Evolutionary conservation across 2,329 filamentous ascomycete genomes (phyloP).

Genomic region (Penicillium palitans): DNA sequence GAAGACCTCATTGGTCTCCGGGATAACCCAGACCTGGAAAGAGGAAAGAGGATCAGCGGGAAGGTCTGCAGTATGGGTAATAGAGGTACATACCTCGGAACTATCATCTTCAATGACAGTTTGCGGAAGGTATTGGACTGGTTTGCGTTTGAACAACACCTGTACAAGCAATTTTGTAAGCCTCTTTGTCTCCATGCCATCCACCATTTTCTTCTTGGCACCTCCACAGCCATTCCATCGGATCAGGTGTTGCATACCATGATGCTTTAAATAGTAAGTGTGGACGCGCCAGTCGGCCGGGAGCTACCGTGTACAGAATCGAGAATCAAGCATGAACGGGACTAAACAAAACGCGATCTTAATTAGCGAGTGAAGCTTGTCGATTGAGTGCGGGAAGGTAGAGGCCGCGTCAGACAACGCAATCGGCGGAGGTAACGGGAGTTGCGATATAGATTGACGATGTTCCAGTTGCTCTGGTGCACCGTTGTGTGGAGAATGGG

Average conservation of each 20-base stretch:
- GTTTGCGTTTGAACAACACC: constrained; percentile 96
- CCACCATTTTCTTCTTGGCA: neutral
- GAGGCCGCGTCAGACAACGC: constrained; percentile 3
- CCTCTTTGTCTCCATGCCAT: constrained; percentile 5
- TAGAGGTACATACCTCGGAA: constrained; percentile 65
- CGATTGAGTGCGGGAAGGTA: constrained; percentile 1
- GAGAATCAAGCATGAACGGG: constrained; percentile 19
- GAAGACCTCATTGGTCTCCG: constrained; percentile 88
- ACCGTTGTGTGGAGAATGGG: neutral
- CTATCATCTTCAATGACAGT: constrained; percentile 76
- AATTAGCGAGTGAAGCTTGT: constrained; percentile 18
- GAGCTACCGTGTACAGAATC: constrained; percentile 16
- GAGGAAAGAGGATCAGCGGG: constrained; percentile 14
- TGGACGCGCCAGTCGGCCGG: constrained; percentile 31
- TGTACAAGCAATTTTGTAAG: constrained; percentile 43
- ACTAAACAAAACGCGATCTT: constrained; percentile 20
- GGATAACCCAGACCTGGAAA: constrained; percentile 82
- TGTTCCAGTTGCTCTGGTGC: neutral
- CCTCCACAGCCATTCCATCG: neutral
- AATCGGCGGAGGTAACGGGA: neutral
- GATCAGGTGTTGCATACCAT: constrained; percentile 34
- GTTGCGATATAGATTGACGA: neutral
- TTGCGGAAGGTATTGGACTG: constrained; percentile 75
- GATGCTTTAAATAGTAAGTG: constrained; percentile 20
- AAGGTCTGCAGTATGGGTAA: constrained; percentile 8